Evolutionary conservation across 2,329 filamentous ascomycete species (phyloP), one percentile per base, ranked within the genome.

Genomic region (Cercospora beticola): DNA sequence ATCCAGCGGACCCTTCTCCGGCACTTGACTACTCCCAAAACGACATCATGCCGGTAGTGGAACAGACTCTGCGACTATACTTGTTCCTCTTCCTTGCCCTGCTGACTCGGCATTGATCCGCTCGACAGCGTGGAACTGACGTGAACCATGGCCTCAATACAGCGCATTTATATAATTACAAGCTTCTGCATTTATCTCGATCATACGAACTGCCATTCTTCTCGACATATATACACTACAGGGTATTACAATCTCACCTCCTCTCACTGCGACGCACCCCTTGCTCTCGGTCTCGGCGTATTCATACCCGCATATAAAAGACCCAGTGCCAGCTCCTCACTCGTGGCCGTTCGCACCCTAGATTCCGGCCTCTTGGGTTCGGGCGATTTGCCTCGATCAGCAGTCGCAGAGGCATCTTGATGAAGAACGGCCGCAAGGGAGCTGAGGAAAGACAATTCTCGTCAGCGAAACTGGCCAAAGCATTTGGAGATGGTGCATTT

Each of bases 31-130:
- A 28, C 54, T 23, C 18, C 14, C 23, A 14, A 10, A 31, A 5
- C 30, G 28, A 31, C 56, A 59, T 59, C 56, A 59, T 59, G 56
- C 56, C 56, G 56, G 56, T 28, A 59, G 9, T 59, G 28, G n/a
- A 36, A 36, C 56, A 59, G 56, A 59, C 56, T 31, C 56, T 7
- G 56, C 56, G 30, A 31, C 28, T 58, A 58, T 4, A 26, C 56
- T 33, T 23, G 54, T 57, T 57, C 54, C 54, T 58, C 18, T 52
- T 52, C 16, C 10, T 52, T 23, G 49, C 49, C 6, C 21, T 56
- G 49, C 16, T 28, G 49, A 26, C 49, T 56, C 36, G 36, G 36
- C 36, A 43, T 43, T n/a, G 36, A 3, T 43, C 36, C 36, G 36
- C 36, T 43, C 36, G 6, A 43, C 7, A 43, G 16, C 36, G 36